Conservation (phyloP, 192 early-diverging fungal species). For the Pecoramyces ruminantium region DNA sequence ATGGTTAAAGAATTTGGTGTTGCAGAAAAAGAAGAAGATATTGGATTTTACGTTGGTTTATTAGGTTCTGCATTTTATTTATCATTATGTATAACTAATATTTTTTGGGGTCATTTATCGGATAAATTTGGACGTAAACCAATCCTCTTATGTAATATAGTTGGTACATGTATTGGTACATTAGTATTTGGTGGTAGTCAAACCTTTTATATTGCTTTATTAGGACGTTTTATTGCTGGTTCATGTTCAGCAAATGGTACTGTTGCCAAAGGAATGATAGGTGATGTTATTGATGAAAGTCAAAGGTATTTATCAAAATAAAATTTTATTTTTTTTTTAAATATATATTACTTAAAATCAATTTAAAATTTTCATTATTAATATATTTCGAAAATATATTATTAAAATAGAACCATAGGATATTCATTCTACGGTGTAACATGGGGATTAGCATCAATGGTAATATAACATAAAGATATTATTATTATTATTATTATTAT, state of each 20-base stretch:
- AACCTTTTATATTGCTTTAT: neutral
- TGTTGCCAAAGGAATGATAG: neutral
- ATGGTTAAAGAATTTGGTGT: neutral
- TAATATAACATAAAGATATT: too few species aligned
- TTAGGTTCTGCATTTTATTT: neutral
- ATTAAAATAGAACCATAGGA: neutral
- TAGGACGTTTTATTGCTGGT: neutral
- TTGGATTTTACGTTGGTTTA: neutral
- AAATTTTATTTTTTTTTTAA: too few species aligned
- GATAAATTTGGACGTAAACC: neutral
- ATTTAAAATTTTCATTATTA: too few species aligned
- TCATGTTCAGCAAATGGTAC: neutral
- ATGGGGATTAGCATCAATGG: neutral
- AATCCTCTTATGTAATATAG: neutral
- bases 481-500: too few species aligned
- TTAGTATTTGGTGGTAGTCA: neutral
- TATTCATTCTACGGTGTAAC: neutral
- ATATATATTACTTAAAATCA: too few species aligned
- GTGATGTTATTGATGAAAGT: neutral
- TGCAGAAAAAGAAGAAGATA: neutral
- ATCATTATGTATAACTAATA: neutral
- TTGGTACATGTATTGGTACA: neutral
- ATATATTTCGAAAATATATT: too few species aligned
- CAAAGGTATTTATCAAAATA: neutral
- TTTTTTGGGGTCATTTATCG: neutral